These are phyloP conservation scores for Pseudonectria buxi DNA, from an alignment of 2,329 filamentous ascomycete genomes.

Conservation along the genomic window DNA sequence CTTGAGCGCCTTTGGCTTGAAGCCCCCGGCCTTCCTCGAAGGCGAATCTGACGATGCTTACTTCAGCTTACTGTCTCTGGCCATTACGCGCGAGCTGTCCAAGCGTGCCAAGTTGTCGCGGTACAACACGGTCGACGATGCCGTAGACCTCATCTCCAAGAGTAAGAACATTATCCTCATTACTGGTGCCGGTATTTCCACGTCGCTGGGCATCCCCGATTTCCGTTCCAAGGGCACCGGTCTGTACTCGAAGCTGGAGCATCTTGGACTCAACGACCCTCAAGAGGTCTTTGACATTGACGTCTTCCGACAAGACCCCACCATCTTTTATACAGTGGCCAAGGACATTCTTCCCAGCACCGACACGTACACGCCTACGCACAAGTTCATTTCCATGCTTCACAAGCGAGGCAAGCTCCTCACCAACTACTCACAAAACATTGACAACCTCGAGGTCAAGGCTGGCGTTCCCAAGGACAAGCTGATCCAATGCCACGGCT, in stretches of 20 bases:
- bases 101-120: slow-evolving; percentile 72
- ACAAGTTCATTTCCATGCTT: slow-evolving; percentile 85
- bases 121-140: slow-evolving; percentile 85
- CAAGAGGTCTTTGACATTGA: slow-evolving; percentile 94
- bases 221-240: slow-evolving; percentile 92
- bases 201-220: slow-evolving; percentile 91
- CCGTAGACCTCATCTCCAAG: slow-evolving; percentile 65
- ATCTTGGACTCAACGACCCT: slow-evolving; percentile 72
- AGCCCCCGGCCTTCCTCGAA: slow-evolving; percentile 66
- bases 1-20: slow-evolving; percentile 77
- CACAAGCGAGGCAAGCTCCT: slow-evolving; percentile 84
- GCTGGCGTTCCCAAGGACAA: slow-evolving; percentile 77
- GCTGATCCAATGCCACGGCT: slow-evolving; percentile 92
- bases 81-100: slow-evolving; percentile 71
- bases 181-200: slow-evolving; percentile 94
- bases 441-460: slow-evolving; percentile 87
- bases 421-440: slow-evolving; percentile 98
- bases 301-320: slow-evolving; percentile 78
- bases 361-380: slow-evolving; percentile 80
- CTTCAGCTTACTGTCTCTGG: slow-evolving; percentile 66
- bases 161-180: slow-evolving; percentile 85
- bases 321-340: slow-evolving; percentile 84
- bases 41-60: slow-evolving; percentile 62
- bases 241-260: slow-evolving; percentile 77
- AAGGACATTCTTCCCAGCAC: slow-evolving; percentile 81